Conservation (phyloP, 345 rosid genomes). For the Tarenaya hassleriana region DNA sequence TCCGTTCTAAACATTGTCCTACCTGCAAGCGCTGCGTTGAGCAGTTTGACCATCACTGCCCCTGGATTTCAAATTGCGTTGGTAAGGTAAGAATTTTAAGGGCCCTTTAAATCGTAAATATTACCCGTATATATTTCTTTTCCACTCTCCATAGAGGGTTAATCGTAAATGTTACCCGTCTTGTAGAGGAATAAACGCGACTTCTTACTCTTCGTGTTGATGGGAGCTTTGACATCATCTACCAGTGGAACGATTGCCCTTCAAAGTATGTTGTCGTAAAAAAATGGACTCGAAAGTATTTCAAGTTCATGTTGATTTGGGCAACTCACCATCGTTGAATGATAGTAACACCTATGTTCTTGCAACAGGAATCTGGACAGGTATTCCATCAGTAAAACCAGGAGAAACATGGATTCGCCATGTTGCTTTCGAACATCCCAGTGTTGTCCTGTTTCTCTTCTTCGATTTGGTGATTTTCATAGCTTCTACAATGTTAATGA, state of each 20-base stretch:
- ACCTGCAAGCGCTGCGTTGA: slow-evolving; percentile 80
- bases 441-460: slow-evolving; percentile 50
- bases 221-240: slow-evolving; percentile 56
- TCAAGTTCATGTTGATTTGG: neutral
- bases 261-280: slow-evolving; percentile 56
- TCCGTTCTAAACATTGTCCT: slow-evolving; percentile 94
- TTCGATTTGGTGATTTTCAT: slow-evolving; percentile 48
- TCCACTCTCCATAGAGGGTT: neutral
- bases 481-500: slow-evolving; percentile 55
- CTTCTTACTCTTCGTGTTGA: slow-evolving; percentile 64
- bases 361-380: slow-evolving; percentile 63
- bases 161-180: neutral
- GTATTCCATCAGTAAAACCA: slow-evolving; percentile 29
- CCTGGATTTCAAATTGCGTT: slow-evolving; percentile 98
- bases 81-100: slow-evolving; percentile 59
- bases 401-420: slow-evolving; percentile 56
- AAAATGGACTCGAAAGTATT: neutral
- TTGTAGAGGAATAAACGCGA: slow-evolving; percentile 85
- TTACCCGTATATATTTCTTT: neutral
- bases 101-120: no score
- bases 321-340: neutral
- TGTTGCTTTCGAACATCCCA: slow-evolving; percentile 57
- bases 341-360: slow-evolving; percentile 2
- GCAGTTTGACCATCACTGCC: slow-evolving; percentile 98
- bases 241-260: slow-evolving; percentile 48